Base-by-base conservation (phyloP, 495 filamentous ascomycete species). In the Trichodelitschia bisporula region DNA sequence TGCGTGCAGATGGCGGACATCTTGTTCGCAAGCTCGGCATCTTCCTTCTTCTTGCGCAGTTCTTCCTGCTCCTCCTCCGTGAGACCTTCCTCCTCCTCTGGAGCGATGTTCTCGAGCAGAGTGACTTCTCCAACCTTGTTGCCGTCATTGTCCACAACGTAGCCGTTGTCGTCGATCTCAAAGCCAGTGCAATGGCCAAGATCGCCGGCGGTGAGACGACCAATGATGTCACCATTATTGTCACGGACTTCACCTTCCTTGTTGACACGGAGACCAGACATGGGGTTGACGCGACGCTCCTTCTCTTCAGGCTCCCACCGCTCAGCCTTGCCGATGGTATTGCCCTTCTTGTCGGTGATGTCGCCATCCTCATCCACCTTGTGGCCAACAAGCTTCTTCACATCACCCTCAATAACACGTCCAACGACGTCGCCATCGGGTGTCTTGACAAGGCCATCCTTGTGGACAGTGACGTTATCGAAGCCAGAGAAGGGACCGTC, bases 291-390 rank as follows among this genome's bases (percentile, higher is more conserved):
- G 19, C 52, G 44, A 32, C 64, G 65, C 49, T 73, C 58, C 41
- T 77, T 71, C 55, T 71, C 66, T 36, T 77, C 71, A 4, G 76
- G 74, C 36, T 72, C 64, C 73, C 73, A 86, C 25, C 79, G 64
- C 49, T 84, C 76, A 15, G 77, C 78, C 33, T 71, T 67, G 23
- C 79, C 79, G 11, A 90, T 60, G 19, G 59, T 58, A 48, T 90
- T 90, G 37, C 79, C 79, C 40, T 76, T 74, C 53, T 66, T 69
- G 54, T 89, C 79, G 28, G 69, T 49, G 15, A 90, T 62, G 35
- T 90, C 78, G 17, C 79, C 79, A 36, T 86, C 77, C 34, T 76
- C 71, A 40, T 90, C 79, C 17, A 86, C 77, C 6, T 56, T 51
- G 36, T 78, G 74, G 12, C 79, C 79, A 17, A 66, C 55, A 2